Base-by-base conservation (phyloP, 345 rosid genomes). In the Gossypium ekmanianum region DNA sequence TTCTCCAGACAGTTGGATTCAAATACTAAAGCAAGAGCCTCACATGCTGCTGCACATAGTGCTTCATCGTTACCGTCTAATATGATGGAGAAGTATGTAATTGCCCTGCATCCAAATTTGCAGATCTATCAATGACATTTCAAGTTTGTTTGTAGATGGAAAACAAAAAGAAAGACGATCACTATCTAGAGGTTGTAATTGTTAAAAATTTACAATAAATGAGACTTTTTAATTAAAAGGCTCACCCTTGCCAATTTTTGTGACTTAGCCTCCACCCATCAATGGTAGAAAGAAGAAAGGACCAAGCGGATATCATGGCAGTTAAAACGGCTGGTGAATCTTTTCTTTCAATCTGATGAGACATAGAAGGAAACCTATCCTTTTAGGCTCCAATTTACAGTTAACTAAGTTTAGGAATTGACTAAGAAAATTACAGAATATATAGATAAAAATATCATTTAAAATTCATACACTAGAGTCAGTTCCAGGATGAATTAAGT, bases 1-100 rank as follows among this genome's bases (percentile, higher is more conserved):
- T 70, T 70, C 22, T 70, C 59, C n/a, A 70, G 16, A 70, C 61
- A 24, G 8, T 70, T 52, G 14, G 58, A 26, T 70, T 70, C 73
- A 52, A 70, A 70, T 20, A 70, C 52, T 17, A 70, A 70, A 51
- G 73, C 61, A 11, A 70, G 61, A 9, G 73, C 73, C 45, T 70
- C 61, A 16, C 61, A 29, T 14, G 73, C 73, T 48, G 73, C 61
- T 8, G 5, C 18, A 29, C 61, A 52, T 24, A 70, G 45, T 48
- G 3, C 4, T 24, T 52, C 45, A 51, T 70, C 26, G 17, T 48
- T 26, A 20, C 18, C 27, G 11, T 70, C 59, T n/a, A 52, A 2
- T 52, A 70, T 44, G 61, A 16, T 26, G 26, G 61, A 52, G 44
- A 70, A 52, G 47, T 26, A 70, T 9, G 74, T 16, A 52, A 70